Evolutionary conservation across 2,329 filamentous ascomycete species (phyloP).

Genomic region (Fusarium mangiferae): DNA sequence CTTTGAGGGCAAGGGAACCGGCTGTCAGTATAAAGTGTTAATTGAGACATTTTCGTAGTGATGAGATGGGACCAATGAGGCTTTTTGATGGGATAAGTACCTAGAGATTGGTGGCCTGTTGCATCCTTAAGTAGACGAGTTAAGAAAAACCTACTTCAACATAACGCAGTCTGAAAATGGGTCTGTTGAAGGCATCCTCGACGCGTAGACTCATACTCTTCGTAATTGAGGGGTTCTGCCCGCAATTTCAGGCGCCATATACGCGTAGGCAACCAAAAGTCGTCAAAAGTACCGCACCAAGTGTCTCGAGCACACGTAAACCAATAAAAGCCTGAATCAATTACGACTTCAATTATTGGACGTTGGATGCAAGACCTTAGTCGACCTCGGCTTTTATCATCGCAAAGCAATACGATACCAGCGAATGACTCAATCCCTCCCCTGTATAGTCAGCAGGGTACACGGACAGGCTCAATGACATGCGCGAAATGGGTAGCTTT

Average conservation of each 20-base stretch:
- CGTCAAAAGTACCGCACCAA: not conserved
- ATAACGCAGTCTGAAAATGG: not conserved
- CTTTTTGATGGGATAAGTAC: rapidly evolving
- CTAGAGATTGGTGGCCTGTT: not conserved
- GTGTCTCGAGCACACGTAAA: not conserved
- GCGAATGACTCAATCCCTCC: too few species aligned
- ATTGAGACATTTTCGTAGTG: not conserved
- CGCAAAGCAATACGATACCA: too few species aligned
- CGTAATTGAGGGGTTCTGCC: not conserved
- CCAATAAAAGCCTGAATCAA: not conserved
- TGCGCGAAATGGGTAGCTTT: too few species aligned
- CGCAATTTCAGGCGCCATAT: not conserved
- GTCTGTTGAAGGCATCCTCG: not conserved
- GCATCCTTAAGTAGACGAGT: rapidly evolving
- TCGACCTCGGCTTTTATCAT: too few species aligned
- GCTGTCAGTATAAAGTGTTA: not conserved
- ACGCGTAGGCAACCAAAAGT: not conserved
- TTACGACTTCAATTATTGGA: rapidly evolving
- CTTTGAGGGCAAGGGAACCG: not conserved
- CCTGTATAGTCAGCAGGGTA: too few species aligned
- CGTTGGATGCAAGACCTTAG: rapidly evolving
- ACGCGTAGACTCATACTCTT: not conserved
- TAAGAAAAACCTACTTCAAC: rapidly evolving
- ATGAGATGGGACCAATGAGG: not conserved
- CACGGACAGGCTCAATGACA: too few species aligned